Percentiles rank a stretch among this genome's conserved stretches.
Evolutionary conservation across 164 flowering plant species (phyloP).

Genomic region (Stephania cephalantha): DNA sequence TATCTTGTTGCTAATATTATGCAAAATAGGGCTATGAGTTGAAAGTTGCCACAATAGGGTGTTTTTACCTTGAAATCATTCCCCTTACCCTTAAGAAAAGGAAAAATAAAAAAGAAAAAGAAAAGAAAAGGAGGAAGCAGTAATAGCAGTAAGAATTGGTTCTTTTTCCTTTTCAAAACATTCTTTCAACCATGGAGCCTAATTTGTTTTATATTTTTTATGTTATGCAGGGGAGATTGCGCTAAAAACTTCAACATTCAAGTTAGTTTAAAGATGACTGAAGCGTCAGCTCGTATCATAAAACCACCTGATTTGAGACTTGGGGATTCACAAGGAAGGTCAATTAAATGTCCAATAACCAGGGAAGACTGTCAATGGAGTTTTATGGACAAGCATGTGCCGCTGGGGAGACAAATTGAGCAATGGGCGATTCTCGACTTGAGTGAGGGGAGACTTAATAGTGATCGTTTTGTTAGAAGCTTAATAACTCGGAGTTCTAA

Average conservation of each 20-base stretch:
- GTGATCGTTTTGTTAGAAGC: conserved; percentile 22
- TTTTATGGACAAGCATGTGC: conserved; percentile 34
- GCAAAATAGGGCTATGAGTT: neutral
- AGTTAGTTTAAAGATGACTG: conserved; percentile 43
- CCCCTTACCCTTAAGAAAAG: neutral
- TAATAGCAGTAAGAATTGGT: neutral
- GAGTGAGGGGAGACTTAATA: conserved; percentile 14
- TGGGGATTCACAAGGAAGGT: conserved; percentile 21
- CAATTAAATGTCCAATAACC: conserved; percentile 15
- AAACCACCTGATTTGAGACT: conserved; percentile 51
- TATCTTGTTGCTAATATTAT: neutral
- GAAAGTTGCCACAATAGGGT: too few relatives aligned
- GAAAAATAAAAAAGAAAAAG: too few relatives aligned
- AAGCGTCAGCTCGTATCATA: conserved; percentile 50
- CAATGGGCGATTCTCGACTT: conserved; percentile 65
- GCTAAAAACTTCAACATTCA: conserved; percentile 39
- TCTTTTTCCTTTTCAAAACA: neutral
- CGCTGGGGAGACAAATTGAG: conserved; percentile 40
- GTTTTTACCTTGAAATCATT: too few relatives aligned
- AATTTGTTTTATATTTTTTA: neutral
- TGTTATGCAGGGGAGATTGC: conserved; percentile 26
- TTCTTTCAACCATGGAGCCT: neutral
- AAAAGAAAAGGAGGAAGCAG: neutral
- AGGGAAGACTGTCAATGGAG: conserved; percentile 65
- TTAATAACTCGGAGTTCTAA: conserved; percentile 27